phyloP scores from a whole-genome alignment of 768 basidiomycete genomes.

The Agrocybe pediades region DNA sequence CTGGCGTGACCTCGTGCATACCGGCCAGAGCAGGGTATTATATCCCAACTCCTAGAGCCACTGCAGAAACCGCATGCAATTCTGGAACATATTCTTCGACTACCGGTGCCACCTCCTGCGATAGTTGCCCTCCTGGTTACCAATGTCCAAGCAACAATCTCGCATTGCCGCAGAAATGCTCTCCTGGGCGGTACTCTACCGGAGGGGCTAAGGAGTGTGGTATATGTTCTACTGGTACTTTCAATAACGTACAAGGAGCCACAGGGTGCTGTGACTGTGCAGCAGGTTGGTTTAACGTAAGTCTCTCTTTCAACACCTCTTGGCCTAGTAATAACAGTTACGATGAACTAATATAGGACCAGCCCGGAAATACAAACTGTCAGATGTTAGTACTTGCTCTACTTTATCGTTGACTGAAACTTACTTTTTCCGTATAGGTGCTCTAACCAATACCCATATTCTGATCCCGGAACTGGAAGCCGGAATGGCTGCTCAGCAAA shows the following conservation, averaged over 20 bases:
- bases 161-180: constrained; percentile 22
- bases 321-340: no score
- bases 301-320: not conserved
- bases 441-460: constrained; percentile 25
- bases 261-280: constrained; percentile 27
- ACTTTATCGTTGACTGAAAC: not conserved
- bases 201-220: constrained; percentile 20
- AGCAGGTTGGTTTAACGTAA: constrained; percentile 28
- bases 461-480: constrained; percentile 21
- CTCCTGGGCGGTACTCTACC: constrained; percentile 26
- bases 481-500: constrained; percentile 18
- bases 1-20: constrained; percentile 13
- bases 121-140: constrained; percentile 20
- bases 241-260: constrained; percentile 26
- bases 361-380: constrained; percentile 25
- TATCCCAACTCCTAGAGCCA: constrained; percentile 16
- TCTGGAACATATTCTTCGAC: constrained; percentile 5
- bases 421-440: constrained; percentile 16
- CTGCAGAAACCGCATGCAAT: constrained; percentile 15
- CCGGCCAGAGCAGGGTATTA: constrained; percentile 23
- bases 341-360: constrained; percentile 8
- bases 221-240: constrained; percentile 23
- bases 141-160: constrained; percentile 23
- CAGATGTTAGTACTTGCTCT: constrained; percentile 13
- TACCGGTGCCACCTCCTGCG: constrained; percentile 7